These are phyloP conservation scores for Cucumis cinereus DNA, from an alignment of 306 rosid genomes.

Conservation along the genomic window DNA sequence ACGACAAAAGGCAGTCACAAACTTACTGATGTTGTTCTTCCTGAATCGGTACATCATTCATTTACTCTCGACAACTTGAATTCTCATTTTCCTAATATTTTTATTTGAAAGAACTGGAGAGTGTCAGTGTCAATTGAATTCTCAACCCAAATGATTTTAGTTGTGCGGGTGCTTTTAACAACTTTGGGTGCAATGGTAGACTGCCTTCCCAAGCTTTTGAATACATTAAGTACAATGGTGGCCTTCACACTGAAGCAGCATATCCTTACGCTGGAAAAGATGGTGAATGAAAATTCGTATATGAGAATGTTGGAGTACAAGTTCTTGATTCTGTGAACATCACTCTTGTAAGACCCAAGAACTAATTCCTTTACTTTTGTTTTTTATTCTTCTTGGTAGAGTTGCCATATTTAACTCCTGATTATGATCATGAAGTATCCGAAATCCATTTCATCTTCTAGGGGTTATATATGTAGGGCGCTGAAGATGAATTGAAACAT, in stretches of 20 bases:
- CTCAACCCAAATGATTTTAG: background rate
- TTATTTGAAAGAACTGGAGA: background rate
- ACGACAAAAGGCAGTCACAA: conserved; percentile 61
- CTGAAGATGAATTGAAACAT: conserved; percentile 80
- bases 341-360: conserved; percentile 43
- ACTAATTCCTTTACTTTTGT: background rate
- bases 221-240: conserved; percentile 81
- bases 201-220: conserved; percentile 98
- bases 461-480: conserved; percentile 40
- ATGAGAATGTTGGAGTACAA: conserved; percentile 54
- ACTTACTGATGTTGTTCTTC: conserved; percentile 43
- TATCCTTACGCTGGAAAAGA: conserved; percentile 61
- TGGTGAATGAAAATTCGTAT: conserved; percentile 47
- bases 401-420: background rate
- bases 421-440: background rate
- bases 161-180: conserved; percentile 81
- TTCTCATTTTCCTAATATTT: background rate
- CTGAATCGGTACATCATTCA: conserved; percentile 29
- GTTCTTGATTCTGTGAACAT: conserved; percentile 63
- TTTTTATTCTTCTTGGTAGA: background rate
- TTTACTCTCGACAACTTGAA: background rate
- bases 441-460: background rate
- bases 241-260: conserved; percentile 74
- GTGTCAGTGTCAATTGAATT: background rate
- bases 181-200: conserved; percentile 81